Base-by-base conservation (phyloP, 192 early-diverging fungal species). In the Backusella psychrophila region DNA sequence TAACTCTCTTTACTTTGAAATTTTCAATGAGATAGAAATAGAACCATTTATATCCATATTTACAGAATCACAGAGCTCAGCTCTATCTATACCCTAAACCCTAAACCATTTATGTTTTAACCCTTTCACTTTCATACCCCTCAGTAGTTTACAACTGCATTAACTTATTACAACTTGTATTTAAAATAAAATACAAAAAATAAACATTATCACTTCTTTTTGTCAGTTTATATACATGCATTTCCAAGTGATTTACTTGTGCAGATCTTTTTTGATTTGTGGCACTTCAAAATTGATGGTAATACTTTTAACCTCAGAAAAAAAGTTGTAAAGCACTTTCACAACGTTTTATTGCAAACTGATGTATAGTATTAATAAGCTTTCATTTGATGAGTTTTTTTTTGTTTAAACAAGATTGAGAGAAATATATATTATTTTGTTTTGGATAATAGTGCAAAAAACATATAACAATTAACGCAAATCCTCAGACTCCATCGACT, bases 401-500 rank as follows among this genome's bases (percentile, higher is more conserved):
- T 29, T 29, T 29, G n/a, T n/a, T n/a, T n/a, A 59, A 59, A 59
- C 21, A 59, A 59, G 56, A 59, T 8, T 23, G 5, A 53, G 42
- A 44, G 11, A 52, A 53, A 53, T 53, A 53, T 53, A 21, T 21
- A 53, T 53, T 21, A 33, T 21, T 53, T n/a, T n/a, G 6, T 52
- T 5, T 5, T 21, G 2, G 19, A 52, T n/a, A 19, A 52, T n/a
- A 17, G 3, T 33, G 33, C 33, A 52, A 52, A 52, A 17, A 21
- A 52, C 0, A 23, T 1, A 63, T 63, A 12, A 3, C 56, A 29
- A 12, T 59, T 68, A 78, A 46, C 70, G 77, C 29, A 78, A 52
- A 66, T 78, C 77, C 14, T 72, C 69, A 21, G 56, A 35, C 5
- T 78, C 90, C 69, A 97, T 88, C 26, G 90, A 80, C 81, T 97